phyloP scores from a whole-genome alignment of 306 rosid genomes.

The Pyrus pyrifolia region DNA sequence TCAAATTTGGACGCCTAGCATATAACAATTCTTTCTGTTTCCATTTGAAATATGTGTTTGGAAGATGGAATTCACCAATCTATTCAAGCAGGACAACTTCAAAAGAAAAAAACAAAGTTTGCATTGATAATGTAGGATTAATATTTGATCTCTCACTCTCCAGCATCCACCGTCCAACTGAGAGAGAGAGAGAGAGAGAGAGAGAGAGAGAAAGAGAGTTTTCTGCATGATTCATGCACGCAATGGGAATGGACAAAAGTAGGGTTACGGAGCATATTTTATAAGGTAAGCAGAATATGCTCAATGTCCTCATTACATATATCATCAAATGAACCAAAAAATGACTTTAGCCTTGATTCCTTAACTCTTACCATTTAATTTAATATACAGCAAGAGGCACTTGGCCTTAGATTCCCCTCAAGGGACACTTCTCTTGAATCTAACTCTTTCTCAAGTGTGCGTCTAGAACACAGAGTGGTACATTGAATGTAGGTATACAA shows the following conservation, averaged over 20 bases:
- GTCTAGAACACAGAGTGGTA: no score
- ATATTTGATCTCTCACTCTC: not conserved
- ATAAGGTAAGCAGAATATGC: conserved; percentile 13
- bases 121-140: not conserved
- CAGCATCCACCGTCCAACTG: not conserved
- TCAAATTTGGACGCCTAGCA: not conserved
- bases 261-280: not conserved
- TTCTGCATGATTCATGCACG: conserved; percentile 4
- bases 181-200: not conserved
- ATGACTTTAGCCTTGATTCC: not conserved
- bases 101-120: not conserved
- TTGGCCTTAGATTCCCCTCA: conserved; percentile 32
- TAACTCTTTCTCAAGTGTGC: not conserved
- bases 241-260: not conserved
- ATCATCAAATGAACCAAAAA: conserved; percentile 7
- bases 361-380: not conserved
- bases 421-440: conserved; percentile 20
- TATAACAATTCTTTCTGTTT: not conserved
- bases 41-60: not conserved
- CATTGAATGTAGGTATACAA: no score
- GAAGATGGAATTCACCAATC: not conserved
- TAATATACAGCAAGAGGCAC: conserved; percentile 30
- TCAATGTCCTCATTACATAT: not conserved
- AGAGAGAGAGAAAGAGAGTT: no score
- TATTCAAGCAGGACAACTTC: not conserved